These are phyloP conservation scores for Aspergillus floridensis DNA, from an alignment of 2,329 filamentous ascomycete species.

Conservation along the genomic window DNA sequence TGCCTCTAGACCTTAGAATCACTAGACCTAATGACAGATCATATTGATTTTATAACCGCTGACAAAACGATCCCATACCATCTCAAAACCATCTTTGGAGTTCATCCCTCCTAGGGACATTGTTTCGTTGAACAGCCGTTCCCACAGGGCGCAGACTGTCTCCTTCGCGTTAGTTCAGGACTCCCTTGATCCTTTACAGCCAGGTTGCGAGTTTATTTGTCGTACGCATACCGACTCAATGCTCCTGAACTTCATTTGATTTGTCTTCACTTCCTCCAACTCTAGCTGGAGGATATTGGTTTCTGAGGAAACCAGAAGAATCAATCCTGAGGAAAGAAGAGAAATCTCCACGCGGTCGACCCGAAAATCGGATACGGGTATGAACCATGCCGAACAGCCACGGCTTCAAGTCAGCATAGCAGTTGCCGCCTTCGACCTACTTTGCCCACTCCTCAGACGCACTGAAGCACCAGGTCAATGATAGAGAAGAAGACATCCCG, in stretches of 20 bases:
- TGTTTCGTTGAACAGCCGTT: background rate
- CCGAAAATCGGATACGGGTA: background rate
- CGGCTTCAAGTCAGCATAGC: conserved; percentile 1
- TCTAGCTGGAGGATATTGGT: background rate
- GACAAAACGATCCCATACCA: background rate
- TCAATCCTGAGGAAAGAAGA: no score
- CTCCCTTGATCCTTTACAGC: background rate
- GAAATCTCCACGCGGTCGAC: no score
- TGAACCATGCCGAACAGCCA: background rate
- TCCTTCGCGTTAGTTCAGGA: background rate
- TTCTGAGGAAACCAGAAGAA: no score
- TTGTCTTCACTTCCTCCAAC: background rate
- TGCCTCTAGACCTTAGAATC: background rate
- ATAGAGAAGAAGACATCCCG: conserved; percentile 44
- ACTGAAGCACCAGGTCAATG: conserved; percentile 44
- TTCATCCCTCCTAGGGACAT: background rate
- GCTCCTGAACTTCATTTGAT: background rate
- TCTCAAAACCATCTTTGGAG: background rate
- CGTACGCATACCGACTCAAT: background rate
- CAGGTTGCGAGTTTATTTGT: background rate
- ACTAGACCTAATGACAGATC: background rate
- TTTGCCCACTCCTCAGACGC: conserved; percentile 30
- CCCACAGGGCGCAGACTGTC: background rate
- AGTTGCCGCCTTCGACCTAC: background rate
- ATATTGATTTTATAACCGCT: background rate